Conservation (phyloP, 2,329 filamentous ascomycete genomes). For the Colletotrichum sojae region DNA sequence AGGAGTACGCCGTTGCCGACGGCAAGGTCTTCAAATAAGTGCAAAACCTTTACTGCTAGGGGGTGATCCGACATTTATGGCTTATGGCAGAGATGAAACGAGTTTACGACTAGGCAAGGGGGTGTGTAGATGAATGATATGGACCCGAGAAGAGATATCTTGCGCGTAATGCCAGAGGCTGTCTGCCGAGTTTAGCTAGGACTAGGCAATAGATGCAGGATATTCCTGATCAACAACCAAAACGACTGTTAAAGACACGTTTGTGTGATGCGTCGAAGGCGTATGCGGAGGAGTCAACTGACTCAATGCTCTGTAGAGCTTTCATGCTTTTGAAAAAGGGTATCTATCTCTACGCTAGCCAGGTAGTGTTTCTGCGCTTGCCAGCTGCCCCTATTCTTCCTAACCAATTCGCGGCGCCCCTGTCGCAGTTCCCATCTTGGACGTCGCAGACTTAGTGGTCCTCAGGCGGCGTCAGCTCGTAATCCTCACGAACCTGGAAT, state of each 20-base stretch:
- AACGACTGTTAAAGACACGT: neutral
- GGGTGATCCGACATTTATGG: conserved; percentile 49
- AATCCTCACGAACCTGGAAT: conserved; percentile 58
- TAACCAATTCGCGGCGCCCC: too few species aligned
- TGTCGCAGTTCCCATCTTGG: too few species aligned
- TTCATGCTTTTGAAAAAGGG: too few species aligned
- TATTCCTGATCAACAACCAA: conserved; percentile 35
- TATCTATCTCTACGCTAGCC: too few species aligned
- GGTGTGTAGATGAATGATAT: conserved; percentile 39
- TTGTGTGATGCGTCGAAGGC: neutral
- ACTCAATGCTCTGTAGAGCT: too few species aligned
- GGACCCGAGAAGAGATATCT: conserved; percentile 39
- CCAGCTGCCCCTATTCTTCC: too few species aligned
- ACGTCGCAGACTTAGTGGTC: conserved; percentile 2
- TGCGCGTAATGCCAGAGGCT: conserved; percentile 40
- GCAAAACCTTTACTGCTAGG: conserved; percentile 40
- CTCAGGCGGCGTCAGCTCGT: conserved; percentile 19
- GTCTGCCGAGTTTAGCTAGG: conserved; percentile 33
- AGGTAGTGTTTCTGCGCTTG: too few species aligned
- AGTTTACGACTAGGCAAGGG: conserved; percentile 42
- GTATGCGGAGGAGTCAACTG: neutral
- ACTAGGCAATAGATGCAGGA: conserved; percentile 39
- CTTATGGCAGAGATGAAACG: conserved; percentile 50
- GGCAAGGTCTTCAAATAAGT: conserved; percentile 99
- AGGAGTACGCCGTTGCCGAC: conserved; percentile 89